Conservation (phyloP, 2,329 filamentous ascomycete genomes). For the Fusarium musae region DNA sequence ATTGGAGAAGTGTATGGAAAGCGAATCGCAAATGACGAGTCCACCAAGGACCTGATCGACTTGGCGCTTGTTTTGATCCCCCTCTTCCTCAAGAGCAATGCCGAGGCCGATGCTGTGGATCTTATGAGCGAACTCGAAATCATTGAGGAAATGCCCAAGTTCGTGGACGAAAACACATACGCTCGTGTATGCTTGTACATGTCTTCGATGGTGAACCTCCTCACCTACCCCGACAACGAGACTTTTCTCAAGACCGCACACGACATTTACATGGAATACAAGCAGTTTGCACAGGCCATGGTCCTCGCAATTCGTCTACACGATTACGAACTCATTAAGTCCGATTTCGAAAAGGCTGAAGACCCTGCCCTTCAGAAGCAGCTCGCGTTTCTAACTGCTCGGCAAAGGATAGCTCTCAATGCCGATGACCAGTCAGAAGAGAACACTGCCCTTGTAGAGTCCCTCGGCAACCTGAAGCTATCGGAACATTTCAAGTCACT, state of each 20-base stretch:
- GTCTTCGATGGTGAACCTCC: constrained; percentile 97
- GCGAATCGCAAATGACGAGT: constrained; percentile 85
- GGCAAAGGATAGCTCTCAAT: constrained; percentile 88
- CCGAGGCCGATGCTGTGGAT: constrained; percentile 97
- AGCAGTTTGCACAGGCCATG: constrained; percentile 92
- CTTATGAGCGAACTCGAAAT: constrained; percentile 97
- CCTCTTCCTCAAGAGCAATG: constrained; percentile 96
- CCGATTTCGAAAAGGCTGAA: constrained; percentile 81
- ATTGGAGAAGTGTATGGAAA: constrained; percentile 95
- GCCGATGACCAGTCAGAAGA: constrained; percentile 73
- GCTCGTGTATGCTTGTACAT: constrained; percentile 95
- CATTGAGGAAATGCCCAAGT: constrained; percentile 89
- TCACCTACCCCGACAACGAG: constrained; percentile 98
- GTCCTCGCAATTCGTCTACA: constrained; percentile 94
- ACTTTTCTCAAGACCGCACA: constrained; percentile 93
- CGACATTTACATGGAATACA: constrained; percentile 91
- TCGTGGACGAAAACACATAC: constrained; percentile 94
- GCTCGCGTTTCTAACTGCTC: constrained; percentile 90
- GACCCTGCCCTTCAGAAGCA: constrained; percentile 91
- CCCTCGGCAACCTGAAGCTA: constrained; percentile 86
- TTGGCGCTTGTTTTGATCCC: constrained; percentile 88
- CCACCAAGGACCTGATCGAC: constrained; percentile 84
- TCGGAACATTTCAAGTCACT: constrained; percentile 93
- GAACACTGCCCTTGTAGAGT: constrained; percentile 80
- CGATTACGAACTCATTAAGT: constrained; percentile 82